Evolutionary conservation across 2,329 filamentous ascomycete species (phyloP), one percentile per base, ranked within the genome.

Genomic region (Zymoseptoria crescenta): DNA sequence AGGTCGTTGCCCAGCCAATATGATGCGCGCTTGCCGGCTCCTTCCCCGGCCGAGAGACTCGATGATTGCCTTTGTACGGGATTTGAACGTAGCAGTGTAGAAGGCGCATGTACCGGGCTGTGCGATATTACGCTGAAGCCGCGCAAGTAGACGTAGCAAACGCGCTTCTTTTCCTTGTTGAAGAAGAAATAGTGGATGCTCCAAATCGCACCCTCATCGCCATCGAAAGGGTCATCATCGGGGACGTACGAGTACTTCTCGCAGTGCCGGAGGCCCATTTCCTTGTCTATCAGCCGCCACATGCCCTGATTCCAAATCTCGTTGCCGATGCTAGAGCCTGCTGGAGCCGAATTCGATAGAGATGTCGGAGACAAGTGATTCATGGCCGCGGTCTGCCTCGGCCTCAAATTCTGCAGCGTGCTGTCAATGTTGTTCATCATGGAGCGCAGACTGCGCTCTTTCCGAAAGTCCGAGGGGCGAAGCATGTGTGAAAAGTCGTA

Each of bases 121-220:
- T 80, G 85, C 64, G 79, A 88, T 69, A 88, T 86, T 66, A 87
- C 87, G 59, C 84, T 93, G 52, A 96, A 84, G n/a, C 90, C 92
- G 62, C 93, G 87, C 52, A 96, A 83, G 70, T 96, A 95, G 52
- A 99, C 78, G 73, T 99, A 99, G 61, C 91, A 92, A 19, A 99
- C 93, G 49, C 94, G 86, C 78, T 97, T 97, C 70, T 87, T 83
- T 27, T 86, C 80, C 69, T 93, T 93, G 79, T 96, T 96, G 82
- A 96, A 97, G 74, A 97, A 96, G 79, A 99, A 96, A 75, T 96
- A 96, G 74, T 97, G 92, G 63, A 92, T 81, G 54, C 89, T 91
- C 93, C 93, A 99, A 63, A 99, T 92, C 8, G 92, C 88, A 62
- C 90, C 89, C 70, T 96, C 91, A 62, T 96, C 92, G 63, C 91